These are phyloP conservation scores for Fraxinus floribunda DNA, from an alignment of 305 asterid species.

Conservation along the genomic window DNA sequence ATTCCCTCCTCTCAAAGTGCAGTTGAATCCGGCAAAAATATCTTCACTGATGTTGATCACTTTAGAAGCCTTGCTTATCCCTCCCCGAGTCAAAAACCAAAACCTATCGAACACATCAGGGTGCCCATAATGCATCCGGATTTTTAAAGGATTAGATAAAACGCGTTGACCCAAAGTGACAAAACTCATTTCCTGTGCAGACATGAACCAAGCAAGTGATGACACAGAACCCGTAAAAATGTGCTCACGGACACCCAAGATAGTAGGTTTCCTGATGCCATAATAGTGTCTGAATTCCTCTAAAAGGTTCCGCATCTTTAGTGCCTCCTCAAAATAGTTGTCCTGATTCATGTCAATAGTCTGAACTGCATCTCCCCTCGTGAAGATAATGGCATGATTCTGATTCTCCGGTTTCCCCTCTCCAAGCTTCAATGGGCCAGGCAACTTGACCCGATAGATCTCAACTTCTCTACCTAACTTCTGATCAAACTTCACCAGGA, in stretches of 20 bases:
- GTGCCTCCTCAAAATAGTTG: conserved; percentile 66
- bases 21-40: conserved; percentile 67
- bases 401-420: conserved; percentile 75
- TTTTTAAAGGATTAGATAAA: conserved; percentile 59
- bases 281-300: conserved; percentile 51
- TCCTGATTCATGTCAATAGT: conserved; percentile 74
- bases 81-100: conserved; percentile 70
- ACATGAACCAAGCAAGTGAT: conserved; percentile 74
- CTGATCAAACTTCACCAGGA: conserved; percentile 56
- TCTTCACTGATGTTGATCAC: conserved; percentile 67
- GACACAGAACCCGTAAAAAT: conserved; percentile 66
- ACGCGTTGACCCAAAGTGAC: conserved; percentile 73
- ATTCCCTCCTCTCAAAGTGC: conserved; percentile 65
- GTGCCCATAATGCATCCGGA: conserved; percentile 70
- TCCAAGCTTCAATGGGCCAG: conserved; percentile 65
- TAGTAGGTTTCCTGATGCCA: conserved; percentile 61
- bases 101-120: conserved; percentile 67
- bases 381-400: conserved; percentile 64
- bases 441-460: conserved; percentile 62
- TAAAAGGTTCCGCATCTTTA: conserved; percentile 60
- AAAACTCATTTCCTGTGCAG: conserved; percentile 66
- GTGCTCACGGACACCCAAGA: conserved; percentile 65
- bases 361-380: conserved; percentile 66
- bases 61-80: conserved; percentile 66
- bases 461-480: conserved; percentile 53